Evolutionary conservation across 345 rosid species (phyloP).

Genomic region (Corchorus capsularis): DNA sequence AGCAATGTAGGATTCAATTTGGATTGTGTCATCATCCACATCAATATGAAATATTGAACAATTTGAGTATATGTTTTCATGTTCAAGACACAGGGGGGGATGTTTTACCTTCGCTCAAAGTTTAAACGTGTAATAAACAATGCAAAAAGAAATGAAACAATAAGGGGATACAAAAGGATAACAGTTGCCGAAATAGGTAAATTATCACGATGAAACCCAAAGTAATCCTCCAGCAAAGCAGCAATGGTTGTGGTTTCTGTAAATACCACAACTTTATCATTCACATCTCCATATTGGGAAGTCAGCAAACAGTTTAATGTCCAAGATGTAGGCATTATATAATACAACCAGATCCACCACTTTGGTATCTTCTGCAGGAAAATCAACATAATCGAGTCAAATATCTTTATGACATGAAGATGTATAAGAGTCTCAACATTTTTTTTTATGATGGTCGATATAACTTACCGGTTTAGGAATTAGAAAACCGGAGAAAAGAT

Average conservation of each 20-base stretch:
- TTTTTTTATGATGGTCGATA: background rate
- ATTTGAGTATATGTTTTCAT: background rate
- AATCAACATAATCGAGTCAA: background rate
- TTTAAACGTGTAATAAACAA: constrained; percentile 53
- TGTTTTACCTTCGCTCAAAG: constrained; percentile 57
- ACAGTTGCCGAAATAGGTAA: constrained; percentile 38
- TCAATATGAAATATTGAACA: too few relatives aligned
- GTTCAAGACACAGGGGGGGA: background rate
- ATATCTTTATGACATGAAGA: background rate
- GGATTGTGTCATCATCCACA: too few relatives aligned
- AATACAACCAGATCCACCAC: constrained; percentile 87
- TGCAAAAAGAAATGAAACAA: constrained; percentile 58
- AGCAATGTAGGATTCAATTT: too few relatives aligned
- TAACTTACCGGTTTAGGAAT: constrained; percentile 69
- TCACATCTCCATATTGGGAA: constrained; percentile 76
- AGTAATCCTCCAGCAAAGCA: constrained; percentile 54
- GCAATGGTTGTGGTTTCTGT: constrained; percentile 46
- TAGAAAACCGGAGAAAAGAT: constrained; percentile 71
- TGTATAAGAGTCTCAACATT: background rate
- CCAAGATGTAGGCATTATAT: constrained; percentile 74
- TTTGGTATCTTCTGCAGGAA: constrained; percentile 67
- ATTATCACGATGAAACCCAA: constrained; percentile 48
- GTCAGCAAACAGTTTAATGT: constrained; percentile 52
- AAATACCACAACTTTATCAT: constrained; percentile 44
- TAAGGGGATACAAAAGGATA: constrained; percentile 51